phyloP scores from a whole-genome alignment of 2,329 filamentous ascomycete species.

The Arthroderma sp. region DNA sequence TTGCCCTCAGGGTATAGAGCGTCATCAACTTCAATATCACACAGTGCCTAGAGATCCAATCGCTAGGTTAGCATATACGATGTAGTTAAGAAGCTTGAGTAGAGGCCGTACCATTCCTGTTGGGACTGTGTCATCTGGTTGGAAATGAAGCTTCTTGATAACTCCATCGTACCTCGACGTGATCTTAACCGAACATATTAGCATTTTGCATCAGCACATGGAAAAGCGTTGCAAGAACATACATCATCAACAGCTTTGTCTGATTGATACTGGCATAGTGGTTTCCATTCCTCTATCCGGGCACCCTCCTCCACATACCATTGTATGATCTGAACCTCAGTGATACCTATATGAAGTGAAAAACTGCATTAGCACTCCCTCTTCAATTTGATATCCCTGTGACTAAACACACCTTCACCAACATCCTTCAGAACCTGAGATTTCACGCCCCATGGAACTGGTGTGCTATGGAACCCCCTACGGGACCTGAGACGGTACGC shows the following conservation, averaged over 20 bases:
- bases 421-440: constrained; percentile 33
- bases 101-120: constrained; percentile 53
- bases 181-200: constrained; percentile 54
- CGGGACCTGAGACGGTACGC: constrained; percentile 10
- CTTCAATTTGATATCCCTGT: too few relatives aligned
- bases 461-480: constrained; percentile 24
- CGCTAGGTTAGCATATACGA: too few relatives aligned
- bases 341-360: constrained; percentile 53
- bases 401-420: constrained; percentile 24
- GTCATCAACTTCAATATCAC: constrained; percentile 87
- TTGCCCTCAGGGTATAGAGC: constrained; percentile 52
- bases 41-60: constrained; percentile 49
- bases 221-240: constrained; percentile 6
- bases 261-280: constrained; percentile 93
- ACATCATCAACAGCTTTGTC: constrained; percentile 71
- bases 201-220: not conserved
- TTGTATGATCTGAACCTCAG: constrained; percentile 97
- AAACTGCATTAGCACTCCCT: constrained; percentile 10
- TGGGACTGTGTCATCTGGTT: constrained; percentile 89
- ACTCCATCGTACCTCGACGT: constrained; percentile 91
- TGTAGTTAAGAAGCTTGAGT: not conserved
- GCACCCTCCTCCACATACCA: constrained; percentile 98
- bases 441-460: constrained; percentile 22
- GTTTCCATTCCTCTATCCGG: constrained; percentile 93
- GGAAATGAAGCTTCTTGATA: constrained; percentile 92